Conservation (phyloP, 2,329 filamentous ascomycete genomes). For the Gnomoniopsis sp. region DNA sequence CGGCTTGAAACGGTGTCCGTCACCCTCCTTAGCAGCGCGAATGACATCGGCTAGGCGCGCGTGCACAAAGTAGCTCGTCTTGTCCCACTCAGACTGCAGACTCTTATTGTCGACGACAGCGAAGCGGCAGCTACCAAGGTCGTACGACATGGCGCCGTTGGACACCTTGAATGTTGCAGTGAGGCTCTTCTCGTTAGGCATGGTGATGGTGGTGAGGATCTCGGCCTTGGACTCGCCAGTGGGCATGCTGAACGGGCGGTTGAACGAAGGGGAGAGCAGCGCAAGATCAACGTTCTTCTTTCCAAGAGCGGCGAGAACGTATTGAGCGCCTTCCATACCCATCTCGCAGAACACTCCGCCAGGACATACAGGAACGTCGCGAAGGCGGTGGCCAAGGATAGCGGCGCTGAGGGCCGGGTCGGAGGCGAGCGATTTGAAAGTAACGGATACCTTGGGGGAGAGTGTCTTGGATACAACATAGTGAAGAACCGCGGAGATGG, state of each 20-base stretch:
- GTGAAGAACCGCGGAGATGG: conserved; percentile 11
- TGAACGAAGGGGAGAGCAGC: conserved; percentile 9
- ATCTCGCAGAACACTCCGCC: conserved; percentile 16
- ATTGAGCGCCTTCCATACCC: conserved; percentile 10
- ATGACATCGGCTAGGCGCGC: conserved; percentile 10
- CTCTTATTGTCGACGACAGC: conserved; percentile 7
- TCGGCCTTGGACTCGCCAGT: conserved; percentile 11
- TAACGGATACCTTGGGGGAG: conserved; percentile 13
- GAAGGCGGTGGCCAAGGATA: conserved; percentile 13
- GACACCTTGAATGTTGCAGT: conserved; percentile 12
- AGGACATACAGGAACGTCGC: conserved; percentile 10
- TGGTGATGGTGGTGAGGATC: conserved; percentile 12
- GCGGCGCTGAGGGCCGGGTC: conserved; percentile 7
- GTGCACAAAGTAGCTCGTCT: conserved; percentile 13
- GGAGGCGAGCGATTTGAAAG: conserved; percentile 9
- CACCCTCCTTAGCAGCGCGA: conserved; percentile 9
- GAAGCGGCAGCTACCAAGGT: conserved; percentile 13
- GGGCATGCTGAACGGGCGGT: conserved; percentile 10
- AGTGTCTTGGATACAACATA: conserved; percentile 13
- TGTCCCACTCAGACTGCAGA: conserved; percentile 11
- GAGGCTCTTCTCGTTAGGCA: conserved; percentile 4
- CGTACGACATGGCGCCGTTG: conserved; percentile 9
- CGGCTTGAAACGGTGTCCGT: conserved; percentile 15
- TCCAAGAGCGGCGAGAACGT: conserved; percentile 6
- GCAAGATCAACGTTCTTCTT: conserved; percentile 10